Base-by-base conservation (phyloP, 2,329 filamentous ascomycete genomes). In the Purpureocillium lavendulum region DNA sequence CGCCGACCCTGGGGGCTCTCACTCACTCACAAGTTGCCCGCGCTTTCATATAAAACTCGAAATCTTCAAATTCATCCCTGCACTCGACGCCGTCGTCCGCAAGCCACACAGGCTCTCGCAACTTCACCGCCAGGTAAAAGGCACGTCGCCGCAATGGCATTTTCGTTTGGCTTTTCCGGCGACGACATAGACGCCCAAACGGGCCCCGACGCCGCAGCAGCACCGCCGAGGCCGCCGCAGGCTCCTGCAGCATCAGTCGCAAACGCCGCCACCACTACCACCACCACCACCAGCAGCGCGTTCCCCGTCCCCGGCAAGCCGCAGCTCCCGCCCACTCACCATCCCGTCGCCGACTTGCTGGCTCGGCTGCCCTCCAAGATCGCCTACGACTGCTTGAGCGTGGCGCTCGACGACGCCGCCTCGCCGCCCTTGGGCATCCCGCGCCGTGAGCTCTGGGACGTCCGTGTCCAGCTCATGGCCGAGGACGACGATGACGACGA, bases 401-500 rank as follows among this genome's bases (percentile, higher is more conserved):
- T 87, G 37, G 66, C 69, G 15, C 71, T 65, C 5, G 80, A 82
- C 33, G 68, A 75, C 45, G 71, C 71, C 9, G 61, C 65, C n/a
- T n/a, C n/a, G n/a, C n/a, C n/a, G 35, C 61, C 53, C 3, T 55
- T 82, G 9, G 61, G 59, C 30, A 66, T 92, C 7, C 84, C 84
- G 0, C 77, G 85, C 30, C 75, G 86, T 42, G 85, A 89, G 57
- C 69, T 92, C 34, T 90, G 85, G 77, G 86, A 92, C 55, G 80
- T 90, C 30, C 74, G 83, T 28, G 71, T 88, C 30, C 86, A 92
- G 65, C 67, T 92, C 42, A 88, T 90, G 80, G 83, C 84, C 17
- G 78, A 82, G 56, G 77, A 78, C 30, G 76, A 75, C 31, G 65
- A 63, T 35, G 55, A 57, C 30, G 54, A 57, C 21, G 59, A 60